Percentiles rank a stretch among this genome's conserved stretches.
phyloP scores from a whole-genome alignment of 2,329 filamentous ascomycete species.

The Allantophomopsis lycopodina region DNA sequence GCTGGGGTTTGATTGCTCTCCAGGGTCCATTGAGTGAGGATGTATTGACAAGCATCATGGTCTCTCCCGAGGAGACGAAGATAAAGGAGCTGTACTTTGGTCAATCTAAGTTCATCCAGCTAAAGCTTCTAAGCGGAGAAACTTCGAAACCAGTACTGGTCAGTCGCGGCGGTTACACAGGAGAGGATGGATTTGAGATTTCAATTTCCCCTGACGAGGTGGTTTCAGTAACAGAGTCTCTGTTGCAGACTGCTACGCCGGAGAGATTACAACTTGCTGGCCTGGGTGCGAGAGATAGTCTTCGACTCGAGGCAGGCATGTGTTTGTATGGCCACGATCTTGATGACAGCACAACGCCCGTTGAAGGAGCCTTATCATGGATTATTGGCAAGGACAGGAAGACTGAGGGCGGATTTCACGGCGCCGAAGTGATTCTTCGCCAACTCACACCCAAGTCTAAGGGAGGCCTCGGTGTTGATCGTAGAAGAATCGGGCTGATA shows the following conservation, averaged over 20 bases:
- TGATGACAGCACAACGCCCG: slow-evolving; percentile 61
- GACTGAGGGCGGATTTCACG: slow-evolving; percentile 62
- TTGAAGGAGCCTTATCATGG: slow-evolving; percentile 59
- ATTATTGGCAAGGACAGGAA: slow-evolving; percentile 72
- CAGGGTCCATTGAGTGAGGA: slow-evolving; percentile 70
- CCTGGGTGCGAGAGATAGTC: slow-evolving; percentile 78
- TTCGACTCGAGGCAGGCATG: slow-evolving; percentile 94
- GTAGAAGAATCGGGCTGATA: slow-evolving; percentile 68
- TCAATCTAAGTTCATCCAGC: slow-evolving; percentile 48
- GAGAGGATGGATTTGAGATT: slow-evolving; percentile 96
- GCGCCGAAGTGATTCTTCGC: slow-evolving; percentile 60
- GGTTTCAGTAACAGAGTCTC: slow-evolving; percentile 49
- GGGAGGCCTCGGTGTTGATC: slow-evolving; percentile 53
- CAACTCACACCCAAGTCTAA: slow-evolving; percentile 65
- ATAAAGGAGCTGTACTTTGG: slow-evolving; percentile 72
- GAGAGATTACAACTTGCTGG: slow-evolving; percentile 65
- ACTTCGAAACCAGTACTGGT: slow-evolving; percentile 48
- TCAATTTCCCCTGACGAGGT: slow-evolving; percentile 60
- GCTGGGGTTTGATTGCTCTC: slow-evolving; percentile 71
- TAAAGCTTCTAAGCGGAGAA: slow-evolving; percentile 43
- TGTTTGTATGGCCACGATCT: slow-evolving; percentile 99
- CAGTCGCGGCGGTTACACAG: slow-evolving; percentile 86
- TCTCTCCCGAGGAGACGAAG: slow-evolving; percentile 29
- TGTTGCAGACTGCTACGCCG: slow-evolving; percentile 35
- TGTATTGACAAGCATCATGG: slow-evolving; percentile 52